Percentiles rank a stretch among this genome's conserved stretches.
Conservation (phyloP, 2,329 filamentous ascomycete genomes). For the Verticillium dahliae region DNA sequence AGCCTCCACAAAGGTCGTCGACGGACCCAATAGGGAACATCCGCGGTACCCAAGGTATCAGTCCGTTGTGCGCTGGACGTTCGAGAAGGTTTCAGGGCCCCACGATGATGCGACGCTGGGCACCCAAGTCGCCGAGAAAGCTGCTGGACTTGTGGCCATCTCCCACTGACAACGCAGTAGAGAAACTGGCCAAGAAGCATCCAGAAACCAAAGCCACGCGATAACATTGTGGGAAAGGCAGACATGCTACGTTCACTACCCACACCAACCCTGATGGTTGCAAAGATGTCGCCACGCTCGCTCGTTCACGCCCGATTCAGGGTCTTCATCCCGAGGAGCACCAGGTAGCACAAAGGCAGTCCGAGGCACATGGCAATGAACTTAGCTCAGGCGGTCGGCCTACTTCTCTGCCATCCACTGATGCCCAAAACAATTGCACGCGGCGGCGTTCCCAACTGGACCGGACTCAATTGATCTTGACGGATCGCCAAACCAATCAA, state of each 20-base stretch:
- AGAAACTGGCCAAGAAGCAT: neutral
- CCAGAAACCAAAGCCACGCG: neutral
- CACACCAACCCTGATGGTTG: neutral
- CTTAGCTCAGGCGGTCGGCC: neutral
- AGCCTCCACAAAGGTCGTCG: constrained; percentile 5
- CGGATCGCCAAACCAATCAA: neutral
- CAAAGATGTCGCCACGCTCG: neutral
- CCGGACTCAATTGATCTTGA: neutral
- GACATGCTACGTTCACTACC: neutral
- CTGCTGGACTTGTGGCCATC: neutral
- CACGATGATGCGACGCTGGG: neutral
- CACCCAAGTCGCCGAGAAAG: neutral
- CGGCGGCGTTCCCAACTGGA: neutral
- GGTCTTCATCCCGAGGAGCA: too few species aligned
- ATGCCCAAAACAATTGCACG: neutral
- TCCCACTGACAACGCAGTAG: neutral
- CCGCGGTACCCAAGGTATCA: neutral
- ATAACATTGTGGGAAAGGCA: neutral
- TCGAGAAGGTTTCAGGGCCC: constrained; percentile 15
- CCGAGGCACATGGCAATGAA: too few species aligned
- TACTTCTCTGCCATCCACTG: neutral
- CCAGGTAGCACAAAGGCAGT: too few species aligned
- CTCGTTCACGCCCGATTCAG: neutral
- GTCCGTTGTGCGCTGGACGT: neutral
- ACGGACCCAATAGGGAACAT: neutral